These are phyloP conservation scores for Cystofilobasidium capitatum DNA, from an alignment of 768 basidiomycete genomes.

Conservation along the genomic window DNA sequence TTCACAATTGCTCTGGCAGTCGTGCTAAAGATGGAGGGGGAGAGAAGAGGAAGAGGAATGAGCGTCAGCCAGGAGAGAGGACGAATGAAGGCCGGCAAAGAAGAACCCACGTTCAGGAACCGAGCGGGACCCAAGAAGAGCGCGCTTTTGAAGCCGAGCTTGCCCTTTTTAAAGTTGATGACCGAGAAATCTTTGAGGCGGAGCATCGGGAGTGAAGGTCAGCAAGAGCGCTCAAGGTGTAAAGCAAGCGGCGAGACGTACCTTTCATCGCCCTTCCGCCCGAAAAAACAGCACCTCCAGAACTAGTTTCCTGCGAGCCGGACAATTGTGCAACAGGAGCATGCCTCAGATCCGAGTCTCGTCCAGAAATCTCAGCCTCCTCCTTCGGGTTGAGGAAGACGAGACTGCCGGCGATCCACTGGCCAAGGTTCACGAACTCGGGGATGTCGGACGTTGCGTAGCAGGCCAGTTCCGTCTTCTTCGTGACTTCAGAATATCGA, in stretches of 20 bases:
- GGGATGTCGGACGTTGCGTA: slow-evolving; percentile 1
- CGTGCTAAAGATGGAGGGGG: neutral
- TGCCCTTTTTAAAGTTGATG: neutral
- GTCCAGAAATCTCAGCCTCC: neutral
- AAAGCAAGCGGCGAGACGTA: too few relatives aligned
- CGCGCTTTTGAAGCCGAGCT: neutral
- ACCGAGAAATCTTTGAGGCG: slow-evolving; percentile 18
- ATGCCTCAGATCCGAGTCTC: neutral
- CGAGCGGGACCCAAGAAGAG: slow-evolving; percentile 14
- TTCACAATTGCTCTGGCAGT: slow-evolving; percentile 11
- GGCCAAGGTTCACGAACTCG: neutral
- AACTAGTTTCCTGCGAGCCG: too few relatives aligned
- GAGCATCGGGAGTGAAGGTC: too few relatives aligned
- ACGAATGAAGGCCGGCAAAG: neutral
- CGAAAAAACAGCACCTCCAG: too few relatives aligned
- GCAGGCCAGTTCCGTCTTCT: slow-evolving; percentile 6
- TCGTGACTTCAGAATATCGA: slow-evolving; percentile 6
- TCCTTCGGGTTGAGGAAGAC: neutral
- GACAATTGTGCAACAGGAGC: neutral
- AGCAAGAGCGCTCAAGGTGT: too few relatives aligned
- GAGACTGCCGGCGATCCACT: neutral
- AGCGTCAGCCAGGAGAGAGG: neutral
- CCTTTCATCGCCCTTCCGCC: too few relatives aligned
- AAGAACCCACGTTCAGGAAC: slow-evolving; percentile 13
- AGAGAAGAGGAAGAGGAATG: neutral